Evolutionary conservation across 768 basidiomycete species (phyloP).

Genomic region (Lentinula sp.): DNA sequence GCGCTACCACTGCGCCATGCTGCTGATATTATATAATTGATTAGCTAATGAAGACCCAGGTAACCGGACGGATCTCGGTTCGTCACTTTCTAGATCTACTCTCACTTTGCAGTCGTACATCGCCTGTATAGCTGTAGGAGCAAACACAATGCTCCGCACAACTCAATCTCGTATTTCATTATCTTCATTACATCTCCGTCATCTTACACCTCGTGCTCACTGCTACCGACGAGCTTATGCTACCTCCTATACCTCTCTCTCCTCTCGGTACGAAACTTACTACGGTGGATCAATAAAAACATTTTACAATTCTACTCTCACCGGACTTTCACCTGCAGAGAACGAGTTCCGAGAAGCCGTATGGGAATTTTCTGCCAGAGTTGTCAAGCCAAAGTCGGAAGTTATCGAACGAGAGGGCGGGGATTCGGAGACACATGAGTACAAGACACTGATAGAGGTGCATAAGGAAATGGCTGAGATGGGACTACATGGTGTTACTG

Average conservation of each 20-base stretch:
- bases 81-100: background rate
- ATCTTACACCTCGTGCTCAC: too few relatives aligned
- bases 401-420: slow-evolving; percentile 85
- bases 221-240: background rate
- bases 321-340: background rate
- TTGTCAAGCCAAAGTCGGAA: slow-evolving; percentile 80
- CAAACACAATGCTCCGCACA: background rate
- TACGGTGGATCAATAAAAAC: background rate
- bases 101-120: background rate
- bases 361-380: slow-evolving; percentile 71
- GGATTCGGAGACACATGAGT: slow-evolving; percentile 33
- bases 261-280: background rate
- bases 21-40: slow-evolving; percentile 21
- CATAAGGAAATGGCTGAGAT: slow-evolving; percentile 89
- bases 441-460: slow-evolving; percentile 46
- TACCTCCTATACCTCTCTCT: background rate
- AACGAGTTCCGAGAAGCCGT: slow-evolving; percentile 77
- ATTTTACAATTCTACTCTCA: background rate
- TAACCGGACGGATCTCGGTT: background rate
- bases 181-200: too few relatives aligned
- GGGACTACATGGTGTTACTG: slow-evolving; percentile 89
- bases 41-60: too few relatives aligned
- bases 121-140: too few relatives aligned
- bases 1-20: slow-evolving; percentile 56
- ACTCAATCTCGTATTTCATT: background rate